Percentiles rank a stretch among this genome's conserved stretches.
Evolutionary conservation across 2,329 filamentous ascomycete species (phyloP).

Genomic region (Colletotrichum sp.): DNA sequence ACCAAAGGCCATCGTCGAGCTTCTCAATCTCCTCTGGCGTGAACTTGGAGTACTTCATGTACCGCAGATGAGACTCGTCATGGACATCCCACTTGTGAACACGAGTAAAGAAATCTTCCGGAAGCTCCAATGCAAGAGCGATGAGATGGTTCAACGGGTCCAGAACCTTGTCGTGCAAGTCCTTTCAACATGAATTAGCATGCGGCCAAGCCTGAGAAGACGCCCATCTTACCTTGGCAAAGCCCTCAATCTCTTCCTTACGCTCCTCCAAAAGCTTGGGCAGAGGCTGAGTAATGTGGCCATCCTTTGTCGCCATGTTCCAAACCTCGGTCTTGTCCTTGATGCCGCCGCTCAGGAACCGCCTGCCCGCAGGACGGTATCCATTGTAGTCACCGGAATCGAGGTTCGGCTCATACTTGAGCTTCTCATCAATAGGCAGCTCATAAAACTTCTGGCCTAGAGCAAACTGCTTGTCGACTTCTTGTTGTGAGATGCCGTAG

Average conservation of each 20-base stretch:
- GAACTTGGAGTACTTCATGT: conserved; percentile 63
- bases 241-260: conserved; percentile 60
- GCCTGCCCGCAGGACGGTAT: conserved; percentile 53
- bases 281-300: conserved; percentile 32
- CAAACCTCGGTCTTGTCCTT: conserved; percentile 43
- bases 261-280: conserved; percentile 53
- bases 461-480: conserved; percentile 64
- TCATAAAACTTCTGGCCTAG: conserved; percentile 59
- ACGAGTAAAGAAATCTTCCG: conserved; percentile 60
- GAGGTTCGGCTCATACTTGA: conserved; percentile 56
- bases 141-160: conserved; percentile 64
- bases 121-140: conserved; percentile 64
- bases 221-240: conserved; percentile 44
- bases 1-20: conserved; percentile 46
- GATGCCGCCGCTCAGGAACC: conserved; percentile 38
- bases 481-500: conserved; percentile 63
- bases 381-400: conserved; percentile 62
- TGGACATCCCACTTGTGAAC: conserved; percentile 62
- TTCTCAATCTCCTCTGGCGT: conserved; percentile 50
- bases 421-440: conserved; percentile 64
- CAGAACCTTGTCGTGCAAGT: conserved; percentile 58
- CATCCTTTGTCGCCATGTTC: conserved; percentile 41
- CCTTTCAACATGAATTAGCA: not conserved
- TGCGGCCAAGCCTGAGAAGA: not conserved
- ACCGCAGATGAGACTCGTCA: conserved; percentile 66